Evolutionary conservation across 345 rosid genomes (phyloP), one percentile per base, ranked within the genome.

Genomic region (Boechera stricta): DNA sequence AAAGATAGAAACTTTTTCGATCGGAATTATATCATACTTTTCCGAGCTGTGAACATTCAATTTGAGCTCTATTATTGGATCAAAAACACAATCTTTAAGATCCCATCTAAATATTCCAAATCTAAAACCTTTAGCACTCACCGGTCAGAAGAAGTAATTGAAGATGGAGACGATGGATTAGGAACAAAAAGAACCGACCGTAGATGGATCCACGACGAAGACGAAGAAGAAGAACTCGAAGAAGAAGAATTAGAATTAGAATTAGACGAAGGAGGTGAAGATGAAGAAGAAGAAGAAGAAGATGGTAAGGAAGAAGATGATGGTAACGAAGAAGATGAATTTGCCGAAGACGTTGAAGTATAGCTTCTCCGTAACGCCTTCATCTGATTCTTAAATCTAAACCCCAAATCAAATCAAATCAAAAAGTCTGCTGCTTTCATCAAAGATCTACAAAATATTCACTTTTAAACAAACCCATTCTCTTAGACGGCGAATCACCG

Each of bases 161-260:
- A 88, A 84, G 87, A 93, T 36, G 95, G 97, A 32, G 98, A 88
- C n/a, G 98, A 90, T 71, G 88, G 89, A 80, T 85, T 89, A 68
- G 87, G 91, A 47, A 94, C 85, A 73, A 92, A 87, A 11, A 94
- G 89, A 77, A 92, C 95, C 58, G 97, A 94, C 44, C 98, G 91
- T 78, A 94, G 83, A 79, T 89, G 97, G 84, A 85, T 80, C 98
- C 98, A 94, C 36, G 82, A 79, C 6, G 80, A 70, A 0, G 76
- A 86, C 7, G 91, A 88, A 0, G 89, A 82, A 0, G 77, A 59
- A 0, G 86, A 70, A 0, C 1, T 21, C 7, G 91, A 88, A 0
- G 89, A 82, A 0, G 91, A 84, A 0, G 90, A 69, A 64, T 36
- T 36, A 1, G 91, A 86, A 32, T 45, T 45, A 45, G 51, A 91